phyloP scores from a whole-genome alignment of 1,139 yeast species.

The Martiniozyma asiatica region DNA sequence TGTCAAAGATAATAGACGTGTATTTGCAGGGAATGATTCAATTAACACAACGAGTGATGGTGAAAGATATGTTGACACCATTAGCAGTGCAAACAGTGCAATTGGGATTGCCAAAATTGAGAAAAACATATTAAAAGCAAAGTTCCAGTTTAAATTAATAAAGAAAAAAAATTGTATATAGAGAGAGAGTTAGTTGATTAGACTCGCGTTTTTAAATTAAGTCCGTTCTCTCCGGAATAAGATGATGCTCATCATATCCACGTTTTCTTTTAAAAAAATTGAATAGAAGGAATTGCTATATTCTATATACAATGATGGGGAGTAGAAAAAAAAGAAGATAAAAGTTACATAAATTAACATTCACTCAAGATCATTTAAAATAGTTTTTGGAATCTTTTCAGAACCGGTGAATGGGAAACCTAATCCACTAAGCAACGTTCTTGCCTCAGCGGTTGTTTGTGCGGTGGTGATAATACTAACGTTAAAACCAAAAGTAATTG shows the following conservation, averaged over 20 bases:
- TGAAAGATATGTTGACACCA: slow-evolving; percentile 64
- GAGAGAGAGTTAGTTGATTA: too few relatives aligned
- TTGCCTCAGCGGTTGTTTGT: slow-evolving; percentile 85
- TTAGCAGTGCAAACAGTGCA: slow-evolving; percentile 48
- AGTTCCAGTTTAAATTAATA: too few relatives aligned
- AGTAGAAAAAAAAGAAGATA: too few relatives aligned
- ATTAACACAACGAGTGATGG: slow-evolving; percentile 63
- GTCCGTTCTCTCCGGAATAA: too few relatives aligned
- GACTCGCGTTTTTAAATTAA: too few relatives aligned
- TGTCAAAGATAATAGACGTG: slow-evolving; percentile 78
- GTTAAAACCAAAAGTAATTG: slow-evolving; percentile 76
- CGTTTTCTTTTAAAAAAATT: too few relatives aligned
- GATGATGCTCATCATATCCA: too few relatives aligned
- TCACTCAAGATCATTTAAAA: slow-evolving; percentile 12
- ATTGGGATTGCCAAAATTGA: slow-evolving; percentile 1
- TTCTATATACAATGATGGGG: neutral
- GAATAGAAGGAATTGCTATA: too few relatives aligned
- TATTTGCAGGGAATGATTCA: slow-evolving; percentile 48
- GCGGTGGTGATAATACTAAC: slow-evolving; percentile 82
- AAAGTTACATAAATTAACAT: too few relatives aligned
- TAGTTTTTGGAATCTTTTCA: slow-evolving; percentile 27
- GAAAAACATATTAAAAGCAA: neutral
- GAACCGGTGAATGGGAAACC: slow-evolving; percentile 68
- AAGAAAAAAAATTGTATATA: too few relatives aligned
- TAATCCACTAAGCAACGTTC: slow-evolving; percentile 67